Conservation (phyloP, 305 asterid genomes). For the Nicotiana rustica region DNA sequence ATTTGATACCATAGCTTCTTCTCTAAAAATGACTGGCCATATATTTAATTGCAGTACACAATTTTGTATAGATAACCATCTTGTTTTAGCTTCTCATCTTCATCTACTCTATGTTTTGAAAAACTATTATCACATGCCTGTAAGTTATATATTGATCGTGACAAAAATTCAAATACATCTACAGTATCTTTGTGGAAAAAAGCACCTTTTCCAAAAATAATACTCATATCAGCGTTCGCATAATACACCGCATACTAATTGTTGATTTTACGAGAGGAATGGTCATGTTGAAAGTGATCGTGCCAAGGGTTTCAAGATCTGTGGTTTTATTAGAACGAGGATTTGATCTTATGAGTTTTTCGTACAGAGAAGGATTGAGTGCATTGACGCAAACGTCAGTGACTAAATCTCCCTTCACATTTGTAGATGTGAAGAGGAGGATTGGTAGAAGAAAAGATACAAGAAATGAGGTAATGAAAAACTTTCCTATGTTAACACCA, state of each 20-base stretch:
- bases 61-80: background rate
- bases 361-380: background rate
- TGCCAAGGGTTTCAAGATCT: background rate
- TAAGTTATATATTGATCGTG: background rate
- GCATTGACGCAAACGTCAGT: background rate
- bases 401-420: background rate
- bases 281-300: background rate
- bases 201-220: background rate
- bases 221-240: background rate
- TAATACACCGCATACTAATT: background rate
- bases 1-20: too few relatives aligned
- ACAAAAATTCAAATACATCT: background rate
- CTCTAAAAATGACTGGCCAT: background rate
- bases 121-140: background rate
- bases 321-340: background rate
- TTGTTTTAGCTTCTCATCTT: slow-evolving; percentile 14
- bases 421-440: too few relatives aligned
- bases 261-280: background rate
- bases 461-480: background rate
- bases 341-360: background rate
- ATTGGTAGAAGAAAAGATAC: background rate
- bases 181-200: too few relatives aligned
- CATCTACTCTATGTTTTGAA: background rate
- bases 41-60: background rate
- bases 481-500: too few relatives aligned